A percentile compares a stretch with the other conserved stretches of the same genome.
phyloP scores from a whole-genome alignment of 1,284 basidiomycete species.

The Cryptococcus deneoformans region DNA sequence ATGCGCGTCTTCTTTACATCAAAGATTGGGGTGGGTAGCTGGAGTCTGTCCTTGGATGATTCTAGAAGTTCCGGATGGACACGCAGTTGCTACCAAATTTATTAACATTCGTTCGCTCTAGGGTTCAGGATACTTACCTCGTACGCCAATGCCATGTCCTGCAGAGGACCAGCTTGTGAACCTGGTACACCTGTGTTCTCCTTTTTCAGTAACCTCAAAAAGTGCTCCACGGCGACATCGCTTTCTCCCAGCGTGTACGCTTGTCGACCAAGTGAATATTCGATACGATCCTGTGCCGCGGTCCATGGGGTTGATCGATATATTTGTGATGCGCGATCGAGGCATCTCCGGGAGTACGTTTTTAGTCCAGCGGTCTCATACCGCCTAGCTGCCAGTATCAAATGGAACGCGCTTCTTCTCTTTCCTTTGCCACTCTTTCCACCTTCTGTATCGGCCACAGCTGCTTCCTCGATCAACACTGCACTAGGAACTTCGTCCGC shows the following conservation, averaged over 20 bases:
- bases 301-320: conserved; percentile 49
- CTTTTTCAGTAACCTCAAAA: conserved; percentile 47
- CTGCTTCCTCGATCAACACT: conserved; percentile 56
- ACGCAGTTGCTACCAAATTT: conserved; percentile 29
- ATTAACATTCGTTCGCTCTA: conserved; percentile 1
- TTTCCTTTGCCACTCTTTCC: conserved; percentile 28
- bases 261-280: conserved; percentile 54
- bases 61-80: conserved; percentile 33
- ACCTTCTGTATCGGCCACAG: conserved; percentile 47
- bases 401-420: conserved; percentile 52
- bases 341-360: conserved; percentile 49
- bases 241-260: conserved; percentile 54
- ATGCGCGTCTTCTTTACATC: conserved; percentile 34
- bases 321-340: conserved; percentile 45
- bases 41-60: conserved; percentile 23
- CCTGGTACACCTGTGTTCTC: conserved; percentile 37
- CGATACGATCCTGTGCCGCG: conserved; percentile 51
- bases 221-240: conserved; percentile 51
- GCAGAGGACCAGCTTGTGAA: conserved; percentile 48
- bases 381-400: conserved; percentile 53
- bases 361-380: conserved; percentile 56
- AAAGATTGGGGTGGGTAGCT: conserved; percentile 41
- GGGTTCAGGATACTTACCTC: conserved; percentile 27
- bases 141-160: conserved; percentile 53
- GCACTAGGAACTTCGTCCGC: conserved; percentile 55